phyloP scores from a whole-genome alignment of 2,329 filamentous ascomycete genomes.

The Alternaria atra region DNA sequence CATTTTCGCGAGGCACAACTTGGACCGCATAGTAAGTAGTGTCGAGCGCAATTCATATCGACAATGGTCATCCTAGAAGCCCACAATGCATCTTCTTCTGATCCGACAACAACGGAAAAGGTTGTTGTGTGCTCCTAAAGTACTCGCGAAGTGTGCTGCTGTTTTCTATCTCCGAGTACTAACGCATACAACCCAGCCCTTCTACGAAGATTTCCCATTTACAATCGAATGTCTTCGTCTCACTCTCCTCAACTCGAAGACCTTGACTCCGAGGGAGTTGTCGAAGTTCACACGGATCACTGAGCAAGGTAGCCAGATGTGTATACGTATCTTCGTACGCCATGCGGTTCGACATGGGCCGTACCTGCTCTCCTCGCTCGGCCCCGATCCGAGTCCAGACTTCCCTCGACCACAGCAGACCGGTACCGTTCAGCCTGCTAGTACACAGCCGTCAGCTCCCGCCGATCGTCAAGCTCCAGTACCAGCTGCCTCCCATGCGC shows the following conservation, averaged over 20 bases:
- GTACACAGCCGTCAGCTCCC: neutral
- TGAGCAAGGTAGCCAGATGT: neutral
- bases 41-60: neutral
- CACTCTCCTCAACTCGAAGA: conserved; percentile 4
- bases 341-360: conserved; percentile 12
- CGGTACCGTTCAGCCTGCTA: too few species aligned
- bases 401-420: conserved; percentile 3
- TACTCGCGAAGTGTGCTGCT: neutral
- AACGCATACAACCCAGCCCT: conserved; percentile 2
- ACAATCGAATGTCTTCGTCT: conserved; percentile 21
- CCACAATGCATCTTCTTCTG: neutral
- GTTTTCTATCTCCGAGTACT: neutral
- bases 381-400: conserved; percentile 2
- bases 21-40: conserved; percentile 11
- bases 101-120: neutral
- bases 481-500: neutral
- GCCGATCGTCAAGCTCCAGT: too few species aligned
- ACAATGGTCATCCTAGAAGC: neutral
- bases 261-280: conserved; percentile 7
- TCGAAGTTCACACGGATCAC: neutral
- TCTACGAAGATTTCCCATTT: conserved; percentile 17
- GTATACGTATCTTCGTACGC: conserved; percentile 15
- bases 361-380: conserved; percentile 14
- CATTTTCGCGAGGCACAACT: neutral
- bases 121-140: neutral